These are phyloP conservation scores for Aphanomyces astaci DNA, from an alignment of 352 stramenopile species.

Conservation along the genomic window DNA sequence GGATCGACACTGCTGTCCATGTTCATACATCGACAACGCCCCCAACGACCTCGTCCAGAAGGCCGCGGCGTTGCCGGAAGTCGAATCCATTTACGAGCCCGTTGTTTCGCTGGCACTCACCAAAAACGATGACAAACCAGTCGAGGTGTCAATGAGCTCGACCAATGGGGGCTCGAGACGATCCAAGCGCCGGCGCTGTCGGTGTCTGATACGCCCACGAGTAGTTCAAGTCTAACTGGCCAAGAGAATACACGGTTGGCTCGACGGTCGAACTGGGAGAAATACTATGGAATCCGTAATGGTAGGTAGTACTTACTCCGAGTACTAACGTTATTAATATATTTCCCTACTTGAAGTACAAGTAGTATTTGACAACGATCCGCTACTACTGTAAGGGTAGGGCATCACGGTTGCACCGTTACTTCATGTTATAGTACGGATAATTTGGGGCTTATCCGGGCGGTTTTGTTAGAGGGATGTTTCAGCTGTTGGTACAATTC, in stretches of 20 bases:
- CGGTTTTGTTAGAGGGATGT: no score
- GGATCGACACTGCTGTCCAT: conserved; percentile 60
- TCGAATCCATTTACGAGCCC: conserved; percentile 27
- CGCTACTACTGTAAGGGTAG: no score
- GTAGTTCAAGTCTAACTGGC: conserved; percentile 30
- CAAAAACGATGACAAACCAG: neutral
- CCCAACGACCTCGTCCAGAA: conserved; percentile 40
- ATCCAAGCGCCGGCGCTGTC: neutral
- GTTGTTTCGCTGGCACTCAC: neutral
- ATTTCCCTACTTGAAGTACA: no score
- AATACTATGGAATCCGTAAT: no score
- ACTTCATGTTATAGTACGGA: no score
- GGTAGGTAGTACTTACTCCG: no score
- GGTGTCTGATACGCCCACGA: conserved; percentile 34
- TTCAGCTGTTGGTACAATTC: no score
- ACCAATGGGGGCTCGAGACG: neutral
- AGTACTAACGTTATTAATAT: no score
- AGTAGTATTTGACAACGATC: no score
- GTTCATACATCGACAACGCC: conserved; percentile 39
- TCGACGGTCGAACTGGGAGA: no score
- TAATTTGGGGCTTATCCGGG: no score
- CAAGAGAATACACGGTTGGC: conserved; percentile 38
- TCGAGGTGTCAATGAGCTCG: neutral
- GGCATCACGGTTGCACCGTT: no score
- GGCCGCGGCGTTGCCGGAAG: conserved; percentile 25